Conservation (phyloP, 371 early-diverging fungal species). For the Lichtheimia ramosa region DNA sequence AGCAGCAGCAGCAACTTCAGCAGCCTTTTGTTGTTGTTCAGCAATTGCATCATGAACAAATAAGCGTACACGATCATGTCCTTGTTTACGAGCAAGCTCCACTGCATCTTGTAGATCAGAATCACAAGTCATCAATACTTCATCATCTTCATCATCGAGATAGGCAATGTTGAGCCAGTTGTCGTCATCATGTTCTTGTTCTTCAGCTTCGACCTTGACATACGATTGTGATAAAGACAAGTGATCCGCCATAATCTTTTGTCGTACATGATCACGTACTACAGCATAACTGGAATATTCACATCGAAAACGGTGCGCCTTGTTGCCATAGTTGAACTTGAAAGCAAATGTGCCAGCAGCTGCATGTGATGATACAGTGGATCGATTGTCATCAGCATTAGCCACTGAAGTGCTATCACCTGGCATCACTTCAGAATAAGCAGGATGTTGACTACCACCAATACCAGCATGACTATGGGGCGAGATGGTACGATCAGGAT, state of each 20-base stretch:
- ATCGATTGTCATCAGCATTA: slow-evolving; percentile 25
- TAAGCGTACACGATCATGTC: slow-evolving; percentile 77
- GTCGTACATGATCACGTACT: slow-evolving; percentile 30
- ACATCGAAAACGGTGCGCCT: slow-evolving; percentile 40
- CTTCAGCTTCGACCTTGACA: slow-evolving; percentile 17
- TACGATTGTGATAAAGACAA: slow-evolving; percentile 24
- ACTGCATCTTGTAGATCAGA: slow-evolving; percentile 87
- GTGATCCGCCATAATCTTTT: slow-evolving; percentile 43
- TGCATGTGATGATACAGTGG: slow-evolving; percentile 11
- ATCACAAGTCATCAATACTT: slow-evolving; percentile 75
- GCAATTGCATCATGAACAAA: slow-evolving; percentile 56
- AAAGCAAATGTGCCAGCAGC: slow-evolving; percentile 31
- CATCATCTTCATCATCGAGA: slow-evolving; percentile 88
- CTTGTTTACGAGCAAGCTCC: slow-evolving; percentile 72
- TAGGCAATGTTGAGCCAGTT: slow-evolving; percentile 66
- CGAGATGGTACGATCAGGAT: slow-evolving; percentile 28
- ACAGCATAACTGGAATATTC: slow-evolving; percentile 20
- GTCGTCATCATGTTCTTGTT: slow-evolving; percentile 17
- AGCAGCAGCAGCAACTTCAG: slow-evolving; percentile 4
- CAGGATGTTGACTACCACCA: not conserved
- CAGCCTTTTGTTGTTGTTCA: slow-evolving; percentile 8
- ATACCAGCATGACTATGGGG: slow-evolving; percentile 19
- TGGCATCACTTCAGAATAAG: slow-evolving; percentile 41
- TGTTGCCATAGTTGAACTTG: slow-evolving; percentile 38
- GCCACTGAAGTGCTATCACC: slow-evolving; percentile 41